Percentiles rank a stretch among this genome's conserved stretches.
Evolutionary conservation across 805 yeast genomes (phyloP).

Genomic region (Yamadazyma scolyti): DNA sequence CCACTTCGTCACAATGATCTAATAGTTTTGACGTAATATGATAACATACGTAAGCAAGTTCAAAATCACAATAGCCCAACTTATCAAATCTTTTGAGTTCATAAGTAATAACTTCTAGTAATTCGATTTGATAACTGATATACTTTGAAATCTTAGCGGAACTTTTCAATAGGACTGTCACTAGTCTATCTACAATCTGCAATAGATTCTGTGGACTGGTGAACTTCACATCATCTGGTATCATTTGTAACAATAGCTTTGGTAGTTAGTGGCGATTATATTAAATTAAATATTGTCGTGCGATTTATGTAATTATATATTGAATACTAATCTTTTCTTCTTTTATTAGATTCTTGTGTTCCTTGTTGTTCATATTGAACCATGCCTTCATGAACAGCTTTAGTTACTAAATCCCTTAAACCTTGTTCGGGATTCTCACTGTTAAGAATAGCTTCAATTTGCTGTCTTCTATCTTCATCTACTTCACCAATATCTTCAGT

Average conservation of each 20-base stretch:
- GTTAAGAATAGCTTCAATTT: constrained; percentile 66
- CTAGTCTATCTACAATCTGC: constrained; percentile 6
- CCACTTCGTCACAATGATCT: constrained; percentile 6
- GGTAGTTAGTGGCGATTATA: too few relatives aligned
- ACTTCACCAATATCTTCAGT: constrained; percentile 21
- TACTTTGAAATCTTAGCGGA: constrained; percentile 15
- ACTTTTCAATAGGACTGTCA: constrained; percentile 9
- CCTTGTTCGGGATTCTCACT: constrained; percentile 82
- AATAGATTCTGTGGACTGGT: too few relatives aligned
- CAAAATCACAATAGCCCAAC: constrained; percentile 35
- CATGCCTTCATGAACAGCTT: constrained; percentile 60
- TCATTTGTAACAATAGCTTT: too few relatives aligned
- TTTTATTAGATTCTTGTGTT: constrained; percentile 13
- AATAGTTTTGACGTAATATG: constrained; percentile 9
- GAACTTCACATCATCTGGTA: too few relatives aligned
- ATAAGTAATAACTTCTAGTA: constrained; percentile 32
- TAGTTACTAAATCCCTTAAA: constrained; percentile 61
- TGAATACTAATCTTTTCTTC: too few relatives aligned
- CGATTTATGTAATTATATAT: too few relatives aligned
- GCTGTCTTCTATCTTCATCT: constrained; percentile 50
- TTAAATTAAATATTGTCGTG: too few relatives aligned
- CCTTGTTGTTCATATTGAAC: constrained; percentile 19
- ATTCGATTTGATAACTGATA: constrained; percentile 23
- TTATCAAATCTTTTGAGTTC: constrained; percentile 24
- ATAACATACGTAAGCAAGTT: constrained; percentile 29